Conservation (phyloP, 2,329 filamentous ascomycete genomes). For the Furcasterigmium furcatum region DNA sequence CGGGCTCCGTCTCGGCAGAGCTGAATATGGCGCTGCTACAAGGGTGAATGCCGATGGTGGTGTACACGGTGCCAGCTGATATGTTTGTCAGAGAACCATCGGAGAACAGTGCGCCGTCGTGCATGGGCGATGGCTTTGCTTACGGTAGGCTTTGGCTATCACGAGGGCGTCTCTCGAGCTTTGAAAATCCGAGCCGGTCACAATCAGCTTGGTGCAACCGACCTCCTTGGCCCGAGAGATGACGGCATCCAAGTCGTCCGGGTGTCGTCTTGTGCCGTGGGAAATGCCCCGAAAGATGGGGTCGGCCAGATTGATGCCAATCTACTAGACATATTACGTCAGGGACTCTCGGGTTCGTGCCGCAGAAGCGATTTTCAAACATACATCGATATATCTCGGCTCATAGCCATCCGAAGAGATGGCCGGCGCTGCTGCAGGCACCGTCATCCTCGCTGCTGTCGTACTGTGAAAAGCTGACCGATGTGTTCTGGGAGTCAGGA, state of each 20-base stretch:
- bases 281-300: slow-evolving; percentile 84
- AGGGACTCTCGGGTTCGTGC: slow-evolving; percentile 4
- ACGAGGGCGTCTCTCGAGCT: slow-evolving; percentile 74
- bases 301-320: slow-evolving; percentile 95
- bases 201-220: slow-evolving; percentile 85
- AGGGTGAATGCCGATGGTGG: slow-evolving; percentile 91
- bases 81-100: slow-evolving; percentile 12
- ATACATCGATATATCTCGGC: slow-evolving; percentile 61
- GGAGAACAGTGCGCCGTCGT: too few relatives aligned
- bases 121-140: too few relatives aligned
- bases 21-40: slow-evolving; percentile 83
- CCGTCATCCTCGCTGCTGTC: not conserved
- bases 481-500: too few relatives aligned
- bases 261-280: slow-evolving; percentile 73
- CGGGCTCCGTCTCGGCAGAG: slow-evolving; percentile 37
- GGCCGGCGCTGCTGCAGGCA: not conserved
- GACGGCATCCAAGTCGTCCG: slow-evolving; percentile 71
- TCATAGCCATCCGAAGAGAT: slow-evolving; percentile 22
- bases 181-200: slow-evolving; percentile 84
- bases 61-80: slow-evolving; percentile 75
- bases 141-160: slow-evolving; percentile 72
- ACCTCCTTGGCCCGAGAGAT: slow-evolving; percentile 73
- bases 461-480: not conserved
- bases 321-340: slow-evolving; percentile 36
- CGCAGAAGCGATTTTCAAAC: not conserved